These are phyloP conservation scores for Phylloporus scabripes DNA, from an alignment of 768 basidiomycete species.

Conservation along the genomic window DNA sequence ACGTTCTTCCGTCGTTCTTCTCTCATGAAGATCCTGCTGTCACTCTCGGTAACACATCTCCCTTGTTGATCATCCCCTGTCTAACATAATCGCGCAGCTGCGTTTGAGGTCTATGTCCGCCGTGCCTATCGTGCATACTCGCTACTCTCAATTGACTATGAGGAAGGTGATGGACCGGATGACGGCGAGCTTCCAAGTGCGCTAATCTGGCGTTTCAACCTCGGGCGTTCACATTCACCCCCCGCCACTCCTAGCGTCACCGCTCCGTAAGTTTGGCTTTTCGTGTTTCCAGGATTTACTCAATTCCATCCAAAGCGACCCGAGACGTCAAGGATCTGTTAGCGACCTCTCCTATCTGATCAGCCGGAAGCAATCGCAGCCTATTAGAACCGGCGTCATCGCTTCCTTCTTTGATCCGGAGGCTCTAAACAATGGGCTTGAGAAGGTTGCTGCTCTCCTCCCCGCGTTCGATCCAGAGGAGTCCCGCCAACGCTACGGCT, in stretches of 20 bases:
- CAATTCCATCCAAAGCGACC: slow-evolving; percentile 37
- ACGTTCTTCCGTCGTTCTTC: slow-evolving; percentile 96
- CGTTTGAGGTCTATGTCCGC: slow-evolving; percentile 93
- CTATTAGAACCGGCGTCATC: slow-evolving; percentile 85
- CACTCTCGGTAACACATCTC: slow-evolving; percentile 57
- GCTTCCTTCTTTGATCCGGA: slow-evolving; percentile 79
- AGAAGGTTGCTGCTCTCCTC: slow-evolving; percentile 64
- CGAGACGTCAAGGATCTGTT: slow-evolving; percentile 83
- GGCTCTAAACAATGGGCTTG: slow-evolving; percentile 67
- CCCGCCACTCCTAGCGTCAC: slow-evolving; percentile 74
- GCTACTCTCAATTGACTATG: slow-evolving; percentile 87
- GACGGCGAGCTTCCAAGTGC: slow-evolving; percentile 77
- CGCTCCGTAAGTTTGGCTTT: slow-evolving; percentile 21
- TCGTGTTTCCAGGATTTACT: not conserved
- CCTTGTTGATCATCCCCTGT: not conserved
- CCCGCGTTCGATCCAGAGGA: slow-evolving; percentile 71
- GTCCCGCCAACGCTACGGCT: slow-evolving; percentile 70
- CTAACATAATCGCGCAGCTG: slow-evolving; percentile 47
- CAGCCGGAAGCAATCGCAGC: slow-evolving; percentile 79
- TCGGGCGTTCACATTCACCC: slow-evolving; percentile 82
- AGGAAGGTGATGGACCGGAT: slow-evolving; percentile 82
- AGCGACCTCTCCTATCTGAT: slow-evolving; percentile 95
- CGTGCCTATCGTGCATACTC: slow-evolving; percentile 95
- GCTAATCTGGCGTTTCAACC: slow-evolving; percentile 93
- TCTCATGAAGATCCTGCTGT: slow-evolving; percentile 80